phyloP scores from a whole-genome alignment of 805 yeast species.

The Ogataea degrootiae region DNA sequence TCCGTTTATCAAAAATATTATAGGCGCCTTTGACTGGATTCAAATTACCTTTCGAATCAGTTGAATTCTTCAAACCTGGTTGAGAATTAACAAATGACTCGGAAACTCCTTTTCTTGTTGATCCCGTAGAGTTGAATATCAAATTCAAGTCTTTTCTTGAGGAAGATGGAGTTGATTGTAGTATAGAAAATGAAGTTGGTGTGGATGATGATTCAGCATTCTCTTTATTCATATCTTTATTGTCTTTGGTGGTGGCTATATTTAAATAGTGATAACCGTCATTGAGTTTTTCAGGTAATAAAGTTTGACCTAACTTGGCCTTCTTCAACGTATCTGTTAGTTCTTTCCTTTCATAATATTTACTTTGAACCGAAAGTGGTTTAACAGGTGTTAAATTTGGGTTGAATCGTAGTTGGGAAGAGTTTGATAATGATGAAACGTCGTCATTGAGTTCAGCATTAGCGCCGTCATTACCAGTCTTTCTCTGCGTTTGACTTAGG shows the following conservation, averaged over 20 bases:
- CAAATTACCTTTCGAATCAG: slow-evolving; percentile 16
- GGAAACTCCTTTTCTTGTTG: slow-evolving; percentile 12
- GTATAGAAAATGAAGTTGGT: neutral
- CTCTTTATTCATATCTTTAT: neutral
- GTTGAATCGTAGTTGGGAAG: slow-evolving; percentile 3
- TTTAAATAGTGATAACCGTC: slow-evolving; percentile 15
- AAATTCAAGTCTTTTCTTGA: slow-evolving; percentile 8
- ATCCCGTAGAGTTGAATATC: slow-evolving; percentile 1
- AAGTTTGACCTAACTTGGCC: slow-evolving; percentile 23
- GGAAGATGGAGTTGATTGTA: slow-evolving; percentile 10
- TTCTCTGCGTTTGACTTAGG: too few species aligned
- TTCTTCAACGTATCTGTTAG: slow-evolving; percentile 22
- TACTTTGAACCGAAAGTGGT: neutral
- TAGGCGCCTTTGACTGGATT: slow-evolving; percentile 29
- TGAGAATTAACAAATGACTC: slow-evolving; percentile 19
- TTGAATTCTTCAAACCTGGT: slow-evolving; percentile 19
- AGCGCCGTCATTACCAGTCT: neutral
- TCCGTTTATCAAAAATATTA: slow-evolving; percentile 22
- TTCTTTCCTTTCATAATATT: slow-evolving; percentile 5
- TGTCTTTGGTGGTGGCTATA: slow-evolving; percentile 1
- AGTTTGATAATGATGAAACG: neutral
- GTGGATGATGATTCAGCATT: slow-evolving; percentile 1
- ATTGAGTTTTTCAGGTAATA: slow-evolving; percentile 22
- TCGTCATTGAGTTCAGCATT: neutral
- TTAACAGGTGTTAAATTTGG: slow-evolving; percentile 15